Percentiles rank a stretch among this genome's conserved stretches.
phyloP scores from a whole-genome alignment of 75 land plant species.

The Pseudotsuga menziesii region DNA sequence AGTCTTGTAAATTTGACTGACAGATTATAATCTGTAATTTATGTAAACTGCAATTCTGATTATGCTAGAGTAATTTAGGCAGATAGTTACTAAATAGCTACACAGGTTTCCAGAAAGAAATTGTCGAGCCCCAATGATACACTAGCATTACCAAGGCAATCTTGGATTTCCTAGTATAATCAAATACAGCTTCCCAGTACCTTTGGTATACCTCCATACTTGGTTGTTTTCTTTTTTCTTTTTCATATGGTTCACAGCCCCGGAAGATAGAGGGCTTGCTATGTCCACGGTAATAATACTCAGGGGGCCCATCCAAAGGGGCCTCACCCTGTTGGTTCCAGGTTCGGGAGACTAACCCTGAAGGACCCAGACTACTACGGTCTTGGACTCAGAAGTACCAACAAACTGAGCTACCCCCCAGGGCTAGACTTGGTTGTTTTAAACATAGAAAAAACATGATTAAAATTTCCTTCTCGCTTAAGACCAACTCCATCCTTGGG shows the following conservation, averaged over 20 bases:
- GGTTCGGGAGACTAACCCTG: too few species aligned
- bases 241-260: too few species aligned
- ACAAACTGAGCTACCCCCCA: too few species aligned
- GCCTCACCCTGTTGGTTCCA: too few species aligned
- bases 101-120: neutral
- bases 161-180: too few species aligned
- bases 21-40: too few species aligned
- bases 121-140: neutral
- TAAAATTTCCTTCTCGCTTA: neutral
- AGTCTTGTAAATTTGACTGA: too few species aligned
- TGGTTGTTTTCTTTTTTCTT: neutral
- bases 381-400: too few species aligned
- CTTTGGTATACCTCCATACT: neutral
- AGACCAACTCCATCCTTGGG: neutral
- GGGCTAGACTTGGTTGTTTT: neutral
- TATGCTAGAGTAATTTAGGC: neutral
- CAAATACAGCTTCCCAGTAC: neutral
- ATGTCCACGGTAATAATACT: too few species aligned
- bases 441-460: neutral
- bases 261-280: too few species aligned
- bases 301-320: too few species aligned
- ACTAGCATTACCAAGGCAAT: neutral
- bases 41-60: neutral
- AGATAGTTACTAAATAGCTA: neutral
- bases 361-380: too few species aligned